Evolutionary conservation across 129 eudicot species (phyloP).

Genomic region (Deinandra increscens): DNA sequence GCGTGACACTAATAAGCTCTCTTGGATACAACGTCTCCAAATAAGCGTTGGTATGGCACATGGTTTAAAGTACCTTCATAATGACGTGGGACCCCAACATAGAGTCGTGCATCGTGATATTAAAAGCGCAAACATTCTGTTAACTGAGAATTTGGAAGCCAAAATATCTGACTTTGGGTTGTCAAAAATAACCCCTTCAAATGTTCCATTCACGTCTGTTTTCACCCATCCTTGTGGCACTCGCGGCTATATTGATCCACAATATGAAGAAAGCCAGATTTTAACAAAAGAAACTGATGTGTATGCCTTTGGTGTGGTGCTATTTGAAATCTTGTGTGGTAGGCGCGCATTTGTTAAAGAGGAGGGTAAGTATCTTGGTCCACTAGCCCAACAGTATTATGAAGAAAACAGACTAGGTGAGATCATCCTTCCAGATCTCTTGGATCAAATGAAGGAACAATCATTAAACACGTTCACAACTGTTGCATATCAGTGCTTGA

Average conservation of each 20-base stretch:
- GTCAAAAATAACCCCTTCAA: conserved; percentile 12
- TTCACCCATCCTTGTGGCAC: conserved; percentile 4
- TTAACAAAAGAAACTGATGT: conserved; percentile 7
- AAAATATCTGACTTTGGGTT: conserved; percentile 15
- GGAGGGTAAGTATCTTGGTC: neutral
- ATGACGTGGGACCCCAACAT: no score
- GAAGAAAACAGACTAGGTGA: neutral
- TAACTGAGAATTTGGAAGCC: neutral
- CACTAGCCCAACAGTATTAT: neutral
- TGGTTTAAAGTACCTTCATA: no score
- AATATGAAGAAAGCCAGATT: neutral
- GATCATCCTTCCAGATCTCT: neutral
- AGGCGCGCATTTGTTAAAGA: neutral
- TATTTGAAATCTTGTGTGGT: conserved; percentile 4
- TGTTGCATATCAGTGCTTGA: neutral
- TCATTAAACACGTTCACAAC: neutral
- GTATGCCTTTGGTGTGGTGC: neutral
- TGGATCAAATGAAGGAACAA: neutral
- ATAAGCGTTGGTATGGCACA: no score
- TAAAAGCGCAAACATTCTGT: no score
- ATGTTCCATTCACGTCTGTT: neutral
- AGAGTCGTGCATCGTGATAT: no score
- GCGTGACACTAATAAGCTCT: no score
- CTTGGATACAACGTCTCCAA: no score
- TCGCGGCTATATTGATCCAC: neutral